phyloP scores from a whole-genome alignment of 2,329 filamentous ascomycete species.

The Fusarium kyushuense region DNA sequence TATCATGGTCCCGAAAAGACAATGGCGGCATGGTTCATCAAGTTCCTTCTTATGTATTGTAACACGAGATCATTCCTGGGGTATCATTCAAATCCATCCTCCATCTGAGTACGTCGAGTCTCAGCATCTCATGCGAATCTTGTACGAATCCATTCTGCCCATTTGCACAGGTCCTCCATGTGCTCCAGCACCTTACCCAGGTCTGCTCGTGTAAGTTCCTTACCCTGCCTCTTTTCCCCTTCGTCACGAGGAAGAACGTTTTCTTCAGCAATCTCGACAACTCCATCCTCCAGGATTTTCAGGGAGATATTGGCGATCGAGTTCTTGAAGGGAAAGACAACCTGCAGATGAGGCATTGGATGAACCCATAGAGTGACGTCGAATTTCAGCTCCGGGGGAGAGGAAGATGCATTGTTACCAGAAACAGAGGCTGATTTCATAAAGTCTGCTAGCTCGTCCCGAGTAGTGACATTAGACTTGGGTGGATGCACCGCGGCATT shows the following conservation, averaged over 20 bases:
- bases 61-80: conserved; percentile 27
- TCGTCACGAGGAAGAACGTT: conserved; percentile 56
- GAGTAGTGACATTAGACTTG: conserved; percentile 46
- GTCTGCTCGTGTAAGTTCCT: conserved; percentile 55
- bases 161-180: conserved; percentile 65
- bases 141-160: conserved; percentile 65
- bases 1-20: background rate
- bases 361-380: conserved; percentile 67
- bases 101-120: background rate
- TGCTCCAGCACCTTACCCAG: conserved; percentile 61
- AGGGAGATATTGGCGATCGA: conserved; percentile 66
- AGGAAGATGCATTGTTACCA: background rate
- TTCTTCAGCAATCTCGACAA: conserved; percentile 69
- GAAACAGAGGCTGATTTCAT: conserved; percentile 36
- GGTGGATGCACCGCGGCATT: background rate
- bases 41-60: background rate
- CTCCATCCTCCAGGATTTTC: conserved; percentile 70
- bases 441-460: conserved; percentile 52
- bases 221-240: conserved; percentile 50
- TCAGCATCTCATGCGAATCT: conserved; percentile 46
- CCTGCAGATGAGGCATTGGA: conserved; percentile 61
- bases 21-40: background rate
- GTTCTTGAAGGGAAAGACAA: conserved; percentile 65
- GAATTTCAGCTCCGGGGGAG: conserved; percentile 50
- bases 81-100: conserved; percentile 45